Base-by-base conservation (phyloP, 306 rosid species). In the Sechiopsis laciniata region DNA sequence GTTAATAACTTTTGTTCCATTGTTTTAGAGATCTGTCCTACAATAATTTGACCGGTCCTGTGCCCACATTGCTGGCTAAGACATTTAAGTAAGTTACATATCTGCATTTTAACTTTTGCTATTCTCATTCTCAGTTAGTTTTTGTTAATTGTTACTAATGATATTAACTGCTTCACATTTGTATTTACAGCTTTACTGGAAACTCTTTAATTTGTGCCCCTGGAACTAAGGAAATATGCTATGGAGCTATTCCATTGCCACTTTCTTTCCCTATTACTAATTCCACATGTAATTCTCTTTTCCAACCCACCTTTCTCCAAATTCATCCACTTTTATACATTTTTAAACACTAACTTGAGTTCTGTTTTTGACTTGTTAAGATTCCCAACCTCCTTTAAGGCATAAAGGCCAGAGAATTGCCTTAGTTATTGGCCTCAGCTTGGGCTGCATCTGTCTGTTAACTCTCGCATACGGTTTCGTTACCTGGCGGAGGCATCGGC, bases 401-500 rank as follows among this genome's bases (percentile, higher is more conserved):
- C 80, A 83, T 15, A 91, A 81, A 79, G 87, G 85, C 82, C 97
- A 87, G 79, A 89, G 84, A 83, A 75, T 84, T 55, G 91, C 90
- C 62, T 75, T 91, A 13, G 99, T 94, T 37, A 79, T 89, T 83
- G 97, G 95, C 59, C 88, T 91, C 58, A 89, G 88, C 83, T 71
- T 89, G 60, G 89, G 91, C 83, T 87, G 95, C 84, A 75, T 85
- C 77, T 86, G 92, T 76, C 89, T 94, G 62, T 83, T 91, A 20
- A 77, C 83, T 72, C 80, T 94, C 10, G 96, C 88, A 7, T 83
- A 86, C 65, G 96, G 92, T 75, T 86, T 89, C 88, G 79, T 90
- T 82, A 82, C 85, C 37, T 91, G 99, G 99, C 84, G 91, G 95
- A 86, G 90, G 76, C 96, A 85, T 75, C 85, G 90, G 71, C 82